Base-by-base conservation (phyloP, 2,329 filamentous ascomycete genomes). In the Coniochaeta pulveracea region DNA sequence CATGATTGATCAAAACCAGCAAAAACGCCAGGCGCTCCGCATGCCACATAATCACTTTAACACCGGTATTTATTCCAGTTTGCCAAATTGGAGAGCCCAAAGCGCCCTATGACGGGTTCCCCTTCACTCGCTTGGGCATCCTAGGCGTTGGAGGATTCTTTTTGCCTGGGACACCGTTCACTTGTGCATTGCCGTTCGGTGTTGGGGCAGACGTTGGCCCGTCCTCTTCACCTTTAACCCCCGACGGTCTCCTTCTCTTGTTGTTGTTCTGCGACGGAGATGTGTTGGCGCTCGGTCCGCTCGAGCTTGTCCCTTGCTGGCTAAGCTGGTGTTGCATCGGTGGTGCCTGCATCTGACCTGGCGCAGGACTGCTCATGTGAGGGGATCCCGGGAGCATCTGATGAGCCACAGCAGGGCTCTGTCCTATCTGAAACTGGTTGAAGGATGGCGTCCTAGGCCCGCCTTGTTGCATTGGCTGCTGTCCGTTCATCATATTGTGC, bases 301-400 rank as follows among this genome's bases (percentile, higher is more conserved):
- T 75, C 8, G 75, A 79, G 50, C 61, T 73, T 19, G 75, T 77
- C 24, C 76, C 76, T 48, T 80, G 76, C 50, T 80, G 76, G 49
- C 75, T 80, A 41, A 73, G 71, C 49, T 80, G 75, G 39, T 75
- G 58, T 50, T 76, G 72, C 76, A 80, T 80, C 40, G 64, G 63
- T 15, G 75, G 75, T 33, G 74, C 72, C 50, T 76, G 72, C 65
- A 78, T 76, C 34, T 69, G 63, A 11, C 69, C 72, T 10, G 69
- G 66, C 12, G 72, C 73, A 7, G 76, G 76, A 48, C 72, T 78
- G 34, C 71, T 66, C 26, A 69, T 55, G 36, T 75, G 72, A 33
- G 74, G 74, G 10, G 75, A 78, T 11, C 72, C 74, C 18, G 75
- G 73, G 4, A 78, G 61, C 45, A 70, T 65, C 41, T 76, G 65